A percentile compares a stretch with the other conserved stretches of the same genome.
phyloP scores from a whole-genome alignment of 148 eudicot species.

The Talinum fruticosum region DNA sequence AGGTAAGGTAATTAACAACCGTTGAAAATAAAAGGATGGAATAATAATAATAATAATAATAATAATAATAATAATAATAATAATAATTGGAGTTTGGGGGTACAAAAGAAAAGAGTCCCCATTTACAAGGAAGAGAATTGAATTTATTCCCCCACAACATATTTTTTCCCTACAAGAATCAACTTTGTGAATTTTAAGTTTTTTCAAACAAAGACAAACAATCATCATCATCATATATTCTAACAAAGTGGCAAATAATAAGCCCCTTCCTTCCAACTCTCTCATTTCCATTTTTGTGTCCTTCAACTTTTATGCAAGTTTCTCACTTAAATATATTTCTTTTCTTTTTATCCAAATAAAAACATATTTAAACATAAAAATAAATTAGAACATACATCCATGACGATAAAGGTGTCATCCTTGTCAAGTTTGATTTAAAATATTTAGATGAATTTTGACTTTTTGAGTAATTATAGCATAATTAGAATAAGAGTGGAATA shows the following conservation, averaged over 20 bases:
- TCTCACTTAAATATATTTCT: background rate
- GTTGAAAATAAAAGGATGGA: background rate
- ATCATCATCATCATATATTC: background rate
- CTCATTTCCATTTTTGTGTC: background rate
- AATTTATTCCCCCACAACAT: background rate
- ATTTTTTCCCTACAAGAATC: background rate
- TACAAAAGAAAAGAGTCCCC: background rate
- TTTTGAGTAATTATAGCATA: background rate
- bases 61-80: too few species aligned
- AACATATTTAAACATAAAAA: background rate
- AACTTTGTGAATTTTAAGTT: background rate
- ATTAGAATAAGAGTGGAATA: background rate
- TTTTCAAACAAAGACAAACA: background rate
- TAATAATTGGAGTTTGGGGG: too few species aligned
- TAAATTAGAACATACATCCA: constrained; percentile 1
- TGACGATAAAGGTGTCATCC: background rate
- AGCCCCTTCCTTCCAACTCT: background rate
- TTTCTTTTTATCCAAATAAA: too few species aligned
- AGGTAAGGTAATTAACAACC: background rate
- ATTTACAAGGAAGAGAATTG: background rate
- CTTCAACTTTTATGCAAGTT: background rate
- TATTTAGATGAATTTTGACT: background rate
- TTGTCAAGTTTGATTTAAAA: constrained; percentile 5
- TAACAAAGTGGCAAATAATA: background rate
- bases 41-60: too few species aligned